Base-by-base conservation (phyloP, 495 filamentous ascomycete species). In the Barbatosphaeria neglecta region DNA sequence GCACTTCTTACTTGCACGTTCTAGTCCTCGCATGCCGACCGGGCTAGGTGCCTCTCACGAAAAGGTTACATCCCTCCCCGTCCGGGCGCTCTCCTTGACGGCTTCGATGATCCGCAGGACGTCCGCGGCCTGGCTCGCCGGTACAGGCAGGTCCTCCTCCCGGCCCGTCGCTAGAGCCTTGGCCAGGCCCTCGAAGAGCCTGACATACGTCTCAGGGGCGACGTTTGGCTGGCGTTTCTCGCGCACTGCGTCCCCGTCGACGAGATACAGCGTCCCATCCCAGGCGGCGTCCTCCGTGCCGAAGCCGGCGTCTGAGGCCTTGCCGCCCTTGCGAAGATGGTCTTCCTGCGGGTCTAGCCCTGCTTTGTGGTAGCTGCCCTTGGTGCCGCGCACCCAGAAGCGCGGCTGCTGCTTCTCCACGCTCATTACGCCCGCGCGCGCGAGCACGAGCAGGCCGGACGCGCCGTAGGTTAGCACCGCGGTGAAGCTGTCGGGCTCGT, bases 341-440 rank as follows among this genome's bases (percentile, higher is more conserved):
- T 84, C 81, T 63, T 95, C 88, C 65, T 95, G 88, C 24, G 78
- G 66, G 64, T 94, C 88, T 0, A 92, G 63, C 48, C 84, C 77
- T 56, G 64, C 78, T 72, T 93, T 94, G 65, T 79, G 83, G 59
- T 81, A 95, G 54, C 81, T 87, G 1, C 83, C 88, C 59, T 86
- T 81, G 5, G 80, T 79, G 15, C 88, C 88, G 18, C 88, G 68
- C 7, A 94, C 77, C 80, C 86, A 87, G 68, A 82, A 94, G 45
- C 86, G 65, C 51, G 85, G 59, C 63, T 95, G 87, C 51, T 76
- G 69, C 24, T 63, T 69, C 65, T 90, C 84, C 11, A 77, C 74
- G 49, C 80, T 84, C 17, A 84, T 68, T n/a, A 86, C 78, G 17
- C 69, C 77, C 20, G 80, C 82, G 58, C 86, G 84, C 45, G 78